Evolutionary conservation across 208 protist genomes (phyloP), one percentile per base, ranked within the genome.

Genomic region (Zelonia costaricensis): DNA sequence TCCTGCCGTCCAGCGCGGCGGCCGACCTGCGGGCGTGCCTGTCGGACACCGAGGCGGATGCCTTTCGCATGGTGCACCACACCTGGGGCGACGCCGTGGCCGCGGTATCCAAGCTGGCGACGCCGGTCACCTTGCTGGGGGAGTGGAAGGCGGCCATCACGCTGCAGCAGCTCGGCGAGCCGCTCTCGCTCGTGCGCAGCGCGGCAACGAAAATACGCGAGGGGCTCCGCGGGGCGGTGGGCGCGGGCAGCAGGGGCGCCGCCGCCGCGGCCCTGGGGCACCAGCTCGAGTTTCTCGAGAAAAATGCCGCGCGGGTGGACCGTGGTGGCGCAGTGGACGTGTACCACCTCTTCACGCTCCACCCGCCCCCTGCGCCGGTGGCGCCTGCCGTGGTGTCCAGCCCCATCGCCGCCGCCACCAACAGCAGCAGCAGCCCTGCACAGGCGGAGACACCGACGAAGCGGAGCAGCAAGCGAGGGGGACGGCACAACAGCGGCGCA

Each of bases 81-180:
- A 52, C 69, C 45, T 54, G 78, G 25, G 60, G 62, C n/a, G 82
- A 88, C 35, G 65, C 65, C 12, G 51, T 68, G 15, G 69, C 65
- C 22, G 60, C 65, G 15, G 33, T 81, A 3, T 55, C 64, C 44
- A 59, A 68, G 18, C 66, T 76, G 23, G 44, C 69, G 20, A 27
- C 33, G 16, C 55, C 66, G n/a, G 43, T 39, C 53, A 59, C 68
- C 16, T 16, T 33, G 13, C 73, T 85, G 20, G 66, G 69, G 9
- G 82, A 85, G 53, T 76, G 67, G 75, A 73, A 68, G 52, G 65
- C 74, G 1, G 67, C 62, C 27, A n/a, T 67, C 46, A 22, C 80
- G n/a, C 43, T 73, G 23, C 38, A 62, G 44, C 74, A 77, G 39
- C 43, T 69, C 23, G 66, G 49, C 13, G 16, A 48, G 15, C 18